These are phyloP conservation scores for Neurospora tetraspora DNA, from an alignment of 495 filamentous ascomycete species.

Conservation along the genomic window DNA sequence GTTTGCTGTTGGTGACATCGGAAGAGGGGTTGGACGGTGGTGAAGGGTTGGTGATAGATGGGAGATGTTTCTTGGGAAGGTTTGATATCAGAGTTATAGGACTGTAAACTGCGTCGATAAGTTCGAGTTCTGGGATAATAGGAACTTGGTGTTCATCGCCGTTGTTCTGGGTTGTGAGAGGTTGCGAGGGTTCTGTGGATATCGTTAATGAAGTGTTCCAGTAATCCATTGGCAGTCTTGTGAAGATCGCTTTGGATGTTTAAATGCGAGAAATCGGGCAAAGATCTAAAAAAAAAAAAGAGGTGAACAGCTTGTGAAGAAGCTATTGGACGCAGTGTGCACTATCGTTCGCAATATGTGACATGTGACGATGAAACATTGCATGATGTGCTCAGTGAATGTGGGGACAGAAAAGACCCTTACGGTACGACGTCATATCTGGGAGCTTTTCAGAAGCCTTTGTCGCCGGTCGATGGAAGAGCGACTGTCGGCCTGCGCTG, in stretches of 20 bases:
- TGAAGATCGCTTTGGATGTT: background rate
- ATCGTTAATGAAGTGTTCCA: background rate
- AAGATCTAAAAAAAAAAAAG: background rate
- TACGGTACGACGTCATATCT: background rate
- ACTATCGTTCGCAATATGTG: background rate
- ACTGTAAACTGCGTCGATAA: background rate
- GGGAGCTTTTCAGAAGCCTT: background rate
- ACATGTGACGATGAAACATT: background rate
- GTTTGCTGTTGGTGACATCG: conserved; percentile 1
- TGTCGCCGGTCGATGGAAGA: background rate
- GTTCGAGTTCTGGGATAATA: background rate
- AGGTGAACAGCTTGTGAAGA: background rate
- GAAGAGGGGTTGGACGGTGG: background rate
- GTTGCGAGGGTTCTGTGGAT: background rate
- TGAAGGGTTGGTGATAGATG: conserved; percentile 3
- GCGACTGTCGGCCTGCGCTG: background rate
- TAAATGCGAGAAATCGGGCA: background rate
- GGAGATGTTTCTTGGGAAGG: conserved; percentile 28
- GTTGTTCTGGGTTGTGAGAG: background rate
- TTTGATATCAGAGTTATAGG: conserved; percentile 19
- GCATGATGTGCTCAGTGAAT: background rate
- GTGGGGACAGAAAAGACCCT: background rate
- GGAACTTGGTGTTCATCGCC: background rate
- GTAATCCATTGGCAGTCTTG: background rate
- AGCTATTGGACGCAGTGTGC: background rate